Conservation (phyloP, 257 asterid species). For the Lithospermum erythrorhizon region DNA sequence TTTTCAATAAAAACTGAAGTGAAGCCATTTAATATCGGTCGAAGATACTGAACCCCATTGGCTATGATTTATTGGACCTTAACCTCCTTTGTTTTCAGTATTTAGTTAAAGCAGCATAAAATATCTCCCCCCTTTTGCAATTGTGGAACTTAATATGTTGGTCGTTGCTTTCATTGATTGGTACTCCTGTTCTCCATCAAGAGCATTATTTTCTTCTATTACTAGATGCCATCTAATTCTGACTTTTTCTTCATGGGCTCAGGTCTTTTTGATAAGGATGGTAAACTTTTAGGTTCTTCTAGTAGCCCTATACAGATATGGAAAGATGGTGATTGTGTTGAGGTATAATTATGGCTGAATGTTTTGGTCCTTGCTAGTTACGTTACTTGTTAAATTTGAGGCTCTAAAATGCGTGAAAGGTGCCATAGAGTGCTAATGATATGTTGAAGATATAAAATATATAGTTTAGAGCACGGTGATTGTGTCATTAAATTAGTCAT, state of each 20-base stretch:
- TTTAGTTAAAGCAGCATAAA: too few species aligned
- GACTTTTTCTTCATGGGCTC: conserved; percentile 16
- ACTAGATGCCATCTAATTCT: background rate
- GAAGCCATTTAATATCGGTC: too few species aligned
- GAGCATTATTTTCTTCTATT: background rate
- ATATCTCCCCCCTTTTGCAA: background rate
- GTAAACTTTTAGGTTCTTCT: conserved; percentile 63
- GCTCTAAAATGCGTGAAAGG: background rate
- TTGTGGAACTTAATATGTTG: background rate
- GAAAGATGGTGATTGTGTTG: conserved; percentile 90
- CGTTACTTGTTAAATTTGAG: background rate
- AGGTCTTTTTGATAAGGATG: conserved; percentile 69
- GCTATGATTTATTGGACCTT: too few species aligned
- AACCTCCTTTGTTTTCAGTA: too few species aligned
- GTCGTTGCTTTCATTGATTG: background rate
- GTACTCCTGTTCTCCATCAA: background rate
- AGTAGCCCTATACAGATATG: conserved; percentile 95
- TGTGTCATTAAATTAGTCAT: background rate
- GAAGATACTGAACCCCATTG: too few species aligned
- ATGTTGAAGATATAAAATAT: too few species aligned
- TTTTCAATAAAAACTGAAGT: too few species aligned
- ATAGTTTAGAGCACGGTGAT: background rate
- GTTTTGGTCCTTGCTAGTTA: background rate
- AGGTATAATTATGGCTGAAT: conserved; percentile 34
- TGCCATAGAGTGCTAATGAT: background rate